These are phyloP conservation scores for Daedaleopsis nitida DNA, from an alignment of 768 basidiomycete species.

Conservation along the genomic window DNA sequence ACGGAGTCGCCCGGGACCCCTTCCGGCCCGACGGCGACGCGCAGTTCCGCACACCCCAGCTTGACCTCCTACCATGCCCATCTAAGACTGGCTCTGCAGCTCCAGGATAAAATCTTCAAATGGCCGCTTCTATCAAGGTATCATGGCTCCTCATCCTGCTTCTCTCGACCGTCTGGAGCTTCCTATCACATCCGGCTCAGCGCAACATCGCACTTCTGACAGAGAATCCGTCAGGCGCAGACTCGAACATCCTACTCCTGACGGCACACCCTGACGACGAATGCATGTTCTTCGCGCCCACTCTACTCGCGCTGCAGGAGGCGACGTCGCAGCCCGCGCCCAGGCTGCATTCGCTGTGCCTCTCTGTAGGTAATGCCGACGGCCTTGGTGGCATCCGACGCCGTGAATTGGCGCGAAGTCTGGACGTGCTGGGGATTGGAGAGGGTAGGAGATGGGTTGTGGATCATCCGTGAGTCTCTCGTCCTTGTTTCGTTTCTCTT, in stretches of 20 bases:
- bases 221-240: not conserved
- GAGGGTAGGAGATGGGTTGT: slow-evolving; percentile 56
- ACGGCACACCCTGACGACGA: slow-evolving; percentile 97
- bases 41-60: no score
- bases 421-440: slow-evolving; percentile 68
- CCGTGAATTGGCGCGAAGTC: slow-evolving; percentile 61
- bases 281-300: slow-evolving; percentile 92
- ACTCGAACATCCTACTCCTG: slow-evolving; percentile 54
- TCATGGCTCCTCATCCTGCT: slow-evolving; percentile 4
- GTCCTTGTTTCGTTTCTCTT: no score
- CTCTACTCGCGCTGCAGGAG: slow-evolving; percentile 55
- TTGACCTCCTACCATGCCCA: no score
- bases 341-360: slow-evolving; percentile 60
- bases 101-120: no score
- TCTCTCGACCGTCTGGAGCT: not conserved
- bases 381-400: slow-evolving; percentile 66
- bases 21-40: no score
- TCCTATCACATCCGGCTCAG: slow-evolving; percentile 7
- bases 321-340: slow-evolving; percentile 22
- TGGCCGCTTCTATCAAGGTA: no score
- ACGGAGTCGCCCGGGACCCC: no score
- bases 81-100: no score
- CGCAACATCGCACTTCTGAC: not conserved
- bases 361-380: slow-evolving; percentile 80
- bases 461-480: slow-evolving; percentile 66